Evolutionary conservation across 139 green algal genomes (phyloP).

Genomic region (Parachlorella kessleri): DNA sequence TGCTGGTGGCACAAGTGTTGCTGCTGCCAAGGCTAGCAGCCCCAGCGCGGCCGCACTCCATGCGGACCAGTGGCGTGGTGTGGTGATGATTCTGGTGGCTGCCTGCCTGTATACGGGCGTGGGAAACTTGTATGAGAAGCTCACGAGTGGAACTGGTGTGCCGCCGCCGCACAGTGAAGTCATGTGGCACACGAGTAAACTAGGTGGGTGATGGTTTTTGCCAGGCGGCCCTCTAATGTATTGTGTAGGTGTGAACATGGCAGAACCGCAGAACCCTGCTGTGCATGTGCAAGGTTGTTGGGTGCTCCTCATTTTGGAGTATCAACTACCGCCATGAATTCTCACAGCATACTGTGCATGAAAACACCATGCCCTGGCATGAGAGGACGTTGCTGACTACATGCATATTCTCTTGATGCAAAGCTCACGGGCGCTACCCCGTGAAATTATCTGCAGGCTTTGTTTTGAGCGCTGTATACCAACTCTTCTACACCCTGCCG

Average conservation of each 20-base stretch:
- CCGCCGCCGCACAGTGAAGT: conserved; percentile 19
- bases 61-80: conserved; percentile 15
- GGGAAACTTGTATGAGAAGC: conserved; percentile 20
- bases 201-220: no score
- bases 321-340: no score
- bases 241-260: no score
- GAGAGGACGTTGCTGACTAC: no score
- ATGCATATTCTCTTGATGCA: no score
- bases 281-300: no score
- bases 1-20: not conserved
- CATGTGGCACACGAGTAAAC: conserved; percentile 20
- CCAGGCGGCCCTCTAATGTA: no score
- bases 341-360: no score
- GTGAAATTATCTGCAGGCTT: conserved; percentile 35
- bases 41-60: not conserved
- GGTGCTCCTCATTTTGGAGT: no score
- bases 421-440: no score
- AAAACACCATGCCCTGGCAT: no score
- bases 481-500: conserved; percentile 39
- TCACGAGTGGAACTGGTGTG: not conserved
- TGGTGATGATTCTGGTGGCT: conserved; percentile 12
- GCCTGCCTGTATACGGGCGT: conserved; percentile 28
- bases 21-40: not conserved
- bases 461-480: conserved; percentile 22
- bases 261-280: no score